Conservation (phyloP, 306 rosid species). For the Gastrolobium bilobum region DNA sequence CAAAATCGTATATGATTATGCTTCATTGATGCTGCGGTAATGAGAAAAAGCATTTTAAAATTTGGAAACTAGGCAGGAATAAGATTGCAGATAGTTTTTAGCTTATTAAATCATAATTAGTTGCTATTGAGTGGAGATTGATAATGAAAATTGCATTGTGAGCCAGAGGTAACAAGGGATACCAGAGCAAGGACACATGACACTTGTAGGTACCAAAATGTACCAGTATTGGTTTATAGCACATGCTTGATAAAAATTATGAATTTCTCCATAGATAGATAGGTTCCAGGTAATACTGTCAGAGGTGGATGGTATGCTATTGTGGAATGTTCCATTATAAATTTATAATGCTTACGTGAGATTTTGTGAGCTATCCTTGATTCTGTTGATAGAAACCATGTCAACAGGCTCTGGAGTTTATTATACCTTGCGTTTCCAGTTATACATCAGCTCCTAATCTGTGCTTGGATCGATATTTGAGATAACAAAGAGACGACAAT, state of each 20-base stretch:
- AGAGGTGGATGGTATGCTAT: neutral
- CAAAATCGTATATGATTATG: no score
- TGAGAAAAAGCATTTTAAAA: neutral
- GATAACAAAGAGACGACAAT: no score
- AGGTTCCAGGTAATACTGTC: no score
- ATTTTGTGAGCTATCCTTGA: neutral
- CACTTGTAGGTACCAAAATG: neutral
- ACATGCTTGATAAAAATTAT: neutral
- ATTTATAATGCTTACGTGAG: neutral
- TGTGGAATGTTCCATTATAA: neutral
- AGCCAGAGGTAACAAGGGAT: neutral
- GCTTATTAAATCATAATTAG: neutral
- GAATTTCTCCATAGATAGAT: no score
- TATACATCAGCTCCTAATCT: no score
- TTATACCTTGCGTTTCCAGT: no score
- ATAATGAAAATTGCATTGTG: neutral
- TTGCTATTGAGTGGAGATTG: neutral
- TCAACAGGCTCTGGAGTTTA: no score
- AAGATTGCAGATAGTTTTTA: neutral
- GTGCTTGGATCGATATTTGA: no score
- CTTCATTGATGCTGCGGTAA: neutral
- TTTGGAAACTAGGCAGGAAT: neutral
- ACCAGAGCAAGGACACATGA: neutral
- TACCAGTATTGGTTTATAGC: neutral
- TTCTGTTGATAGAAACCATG: no score